Conservation (phyloP, 768 basidiomycete genomes). For the Tephrocybe sp. region DNA sequence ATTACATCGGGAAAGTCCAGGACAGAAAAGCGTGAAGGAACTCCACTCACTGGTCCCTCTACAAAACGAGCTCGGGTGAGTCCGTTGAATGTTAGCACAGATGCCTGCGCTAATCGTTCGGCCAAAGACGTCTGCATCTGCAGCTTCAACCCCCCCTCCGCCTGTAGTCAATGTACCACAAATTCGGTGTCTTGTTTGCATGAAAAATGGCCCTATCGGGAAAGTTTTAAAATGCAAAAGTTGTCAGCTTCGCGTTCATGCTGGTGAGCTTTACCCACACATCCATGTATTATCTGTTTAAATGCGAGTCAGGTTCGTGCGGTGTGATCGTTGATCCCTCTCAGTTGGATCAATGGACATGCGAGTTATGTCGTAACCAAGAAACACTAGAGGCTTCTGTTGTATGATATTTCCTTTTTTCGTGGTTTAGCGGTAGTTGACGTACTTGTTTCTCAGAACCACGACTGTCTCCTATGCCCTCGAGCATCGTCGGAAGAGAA, state of each 20-base stretch:
- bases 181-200: conserved; percentile 73
- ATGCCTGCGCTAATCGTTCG: not conserved
- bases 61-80: conserved; percentile 46
- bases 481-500: conserved; percentile 50
- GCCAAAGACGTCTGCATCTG: conserved; percentile 46
- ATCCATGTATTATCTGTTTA: not conserved
- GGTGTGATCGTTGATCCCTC: conserved; percentile 69
- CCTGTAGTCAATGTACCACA: conserved; percentile 52
- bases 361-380: conserved; percentile 87
- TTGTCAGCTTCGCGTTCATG: conserved; percentile 79
- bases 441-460: conserved; percentile 47
- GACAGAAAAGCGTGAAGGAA: conserved; percentile 64
- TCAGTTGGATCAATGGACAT: conserved; percentile 74
- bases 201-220: conserved; percentile 69
- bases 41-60: conserved; percentile 44
- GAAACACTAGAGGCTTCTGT: conserved; percentile 80
- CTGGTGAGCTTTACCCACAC: conserved; percentile 47
- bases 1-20: conserved; percentile 53
- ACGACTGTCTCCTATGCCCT: conserved; percentile 87
- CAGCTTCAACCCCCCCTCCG: conserved; percentile 68
- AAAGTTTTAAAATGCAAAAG: conserved; percentile 82
- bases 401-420: conserved; percentile 41
- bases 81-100: not conserved
- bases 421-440: conserved; percentile 5
- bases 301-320: conserved; percentile 51